Percentiles rank a stretch among this genome's conserved stretches.
Conservation (phyloP, 495 filamentous ascomycete genomes). For the Aspergillus hancockii region DNA sequence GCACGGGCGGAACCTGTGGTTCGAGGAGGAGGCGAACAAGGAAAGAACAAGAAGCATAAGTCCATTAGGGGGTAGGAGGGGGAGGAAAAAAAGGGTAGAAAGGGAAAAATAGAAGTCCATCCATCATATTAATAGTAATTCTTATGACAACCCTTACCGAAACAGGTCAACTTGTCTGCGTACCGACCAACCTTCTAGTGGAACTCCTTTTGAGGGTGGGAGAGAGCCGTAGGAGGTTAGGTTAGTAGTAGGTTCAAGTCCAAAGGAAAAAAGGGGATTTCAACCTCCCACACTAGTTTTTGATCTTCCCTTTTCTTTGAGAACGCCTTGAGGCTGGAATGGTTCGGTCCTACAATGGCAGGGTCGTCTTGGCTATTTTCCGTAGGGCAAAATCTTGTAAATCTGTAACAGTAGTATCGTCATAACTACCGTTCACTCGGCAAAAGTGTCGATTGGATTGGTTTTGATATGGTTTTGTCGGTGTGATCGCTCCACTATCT, state of each 20-base stretch:
- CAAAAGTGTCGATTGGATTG: slow-evolving; percentile 7
- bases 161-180: background rate
- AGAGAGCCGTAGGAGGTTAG: background rate
- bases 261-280: background rate
- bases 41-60: background rate
- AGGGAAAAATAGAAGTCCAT: background rate
- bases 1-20: slow-evolving; percentile 3
- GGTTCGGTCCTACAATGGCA: slow-evolving; percentile 2
- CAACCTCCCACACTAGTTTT: background rate
- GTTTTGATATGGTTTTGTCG: background rate
- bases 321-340: background rate
- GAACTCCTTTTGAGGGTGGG: background rate
- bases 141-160: background rate
- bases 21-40: background rate
- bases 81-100: background rate
- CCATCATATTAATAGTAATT: background rate
- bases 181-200: background rate
- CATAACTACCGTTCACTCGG: slow-evolving; percentile 9
- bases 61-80: background rate
- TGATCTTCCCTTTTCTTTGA: background rate
- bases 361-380: slow-evolving; percentile 6
- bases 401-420: slow-evolving; percentile 6
- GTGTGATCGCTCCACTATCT: slow-evolving; percentile 9
- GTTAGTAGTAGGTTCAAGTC: background rate
- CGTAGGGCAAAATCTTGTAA: slow-evolving; percentile 5